Evolutionary conservation across 1,139 yeast genomes (phyloP), one percentile per base, ranked within the genome.

Genomic region (Magnusiomyces tetraspermus): DNA sequence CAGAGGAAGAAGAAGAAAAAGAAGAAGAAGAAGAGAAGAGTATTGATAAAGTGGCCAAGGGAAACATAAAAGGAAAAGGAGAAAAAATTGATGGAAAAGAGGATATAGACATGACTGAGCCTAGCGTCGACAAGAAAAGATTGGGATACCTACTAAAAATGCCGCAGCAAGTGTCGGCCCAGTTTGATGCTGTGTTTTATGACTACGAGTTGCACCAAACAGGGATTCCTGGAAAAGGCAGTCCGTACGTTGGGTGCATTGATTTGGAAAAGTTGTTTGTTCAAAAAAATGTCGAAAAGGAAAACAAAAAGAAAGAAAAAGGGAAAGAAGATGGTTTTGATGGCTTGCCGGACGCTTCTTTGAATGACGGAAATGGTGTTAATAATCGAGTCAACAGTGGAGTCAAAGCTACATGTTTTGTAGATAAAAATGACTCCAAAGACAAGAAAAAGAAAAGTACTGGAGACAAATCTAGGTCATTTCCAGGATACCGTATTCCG

Each of bases 211-310:
- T 54, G 15, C 53, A 54, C 41, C 54, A 49, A 30, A 54, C 58
- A 13, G 66, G 61, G 8, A 63, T 60, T 3, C 51, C 55, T 8
- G 59, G 58, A n/a, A 57, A 54, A 6, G 67, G 63, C 3, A 65
- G 72, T 11, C 77, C 76, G 1, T 74, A 73, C 53, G 73, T 72
- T 26, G 75, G 75, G 10, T 63, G 61, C 5, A 60, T 73, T 3
- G 71, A 72, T 52, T 53, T 74, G 21, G 68, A 67, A 24, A 60
- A 59, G 21, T 59, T 61, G 49, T 67, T 11, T 42, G 31, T 42
- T 13, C 15, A 22, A 23, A 19, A 19, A 38, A 11, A 65, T 54
- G 63, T 69, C 53, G 67, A 66, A 31, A 59, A 61, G 22, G 69
- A 67, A 43, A 11, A 6, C 33, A 28, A 28, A 28, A 28, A 8